Conservation (phyloP, 2,329 filamentous ascomycete genomes). For the Nemania sp. region DNA sequence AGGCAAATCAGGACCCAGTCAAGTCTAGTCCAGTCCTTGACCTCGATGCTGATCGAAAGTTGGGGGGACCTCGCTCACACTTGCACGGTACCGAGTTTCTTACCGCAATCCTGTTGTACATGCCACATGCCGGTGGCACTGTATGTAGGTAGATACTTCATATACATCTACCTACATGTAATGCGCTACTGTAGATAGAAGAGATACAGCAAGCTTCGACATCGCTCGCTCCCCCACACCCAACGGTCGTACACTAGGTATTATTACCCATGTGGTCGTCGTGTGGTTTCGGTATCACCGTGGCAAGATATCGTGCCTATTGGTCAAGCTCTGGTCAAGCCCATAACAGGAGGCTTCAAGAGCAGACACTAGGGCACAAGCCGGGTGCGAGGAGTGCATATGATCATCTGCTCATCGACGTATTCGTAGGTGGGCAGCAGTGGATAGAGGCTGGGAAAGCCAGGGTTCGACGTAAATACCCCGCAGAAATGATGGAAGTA, state of each 20-base stretch:
- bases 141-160: neutral
- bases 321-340: slow-evolving; percentile 22
- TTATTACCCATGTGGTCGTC: slow-evolving; percentile 24
- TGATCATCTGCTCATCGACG: slow-evolving; percentile 29
- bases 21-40: neutral
- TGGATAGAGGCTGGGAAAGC: neutral
- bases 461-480: slow-evolving; percentile 33
- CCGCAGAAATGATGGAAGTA: slow-evolving; percentile 31
- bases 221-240: slow-evolving; percentile 11
- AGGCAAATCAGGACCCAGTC: slow-evolving; percentile 2
- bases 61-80: slow-evolving; percentile 11
- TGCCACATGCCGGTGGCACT: no score
- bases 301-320: slow-evolving; percentile 18
- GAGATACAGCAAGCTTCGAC: neutral
- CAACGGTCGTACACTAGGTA: neutral
- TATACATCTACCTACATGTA: neutral
- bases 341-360: neutral
- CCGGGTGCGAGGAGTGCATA: slow-evolving; percentile 10
- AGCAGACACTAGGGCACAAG: neutral
- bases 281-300: slow-evolving; percentile 32
- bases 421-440: neutral
- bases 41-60: slow-evolving; percentile 23
- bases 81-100: neutral
- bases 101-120: neutral
- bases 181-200: no score